Percentiles rank a stretch among this genome's conserved stretches.
Conservation (phyloP, 2,329 filamentous ascomycete species). For the Neophaeococcomyces aloes region DNA sequence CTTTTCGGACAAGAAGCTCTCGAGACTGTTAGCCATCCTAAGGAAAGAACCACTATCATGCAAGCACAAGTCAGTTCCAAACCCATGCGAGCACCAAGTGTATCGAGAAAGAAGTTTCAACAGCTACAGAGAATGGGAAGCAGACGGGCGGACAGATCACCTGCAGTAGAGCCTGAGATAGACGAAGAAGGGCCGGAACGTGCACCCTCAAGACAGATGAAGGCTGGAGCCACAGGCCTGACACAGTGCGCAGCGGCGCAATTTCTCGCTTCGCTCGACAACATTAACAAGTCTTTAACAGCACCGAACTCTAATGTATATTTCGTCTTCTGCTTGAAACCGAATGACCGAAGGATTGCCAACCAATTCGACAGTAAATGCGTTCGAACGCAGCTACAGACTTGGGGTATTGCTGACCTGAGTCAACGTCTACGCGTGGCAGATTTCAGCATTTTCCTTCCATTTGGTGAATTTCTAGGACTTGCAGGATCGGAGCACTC, state of each 20-base stretch:
- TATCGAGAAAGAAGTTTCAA: constrained; percentile 68
- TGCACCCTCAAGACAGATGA: constrained; percentile 26
- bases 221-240: constrained; percentile 31
- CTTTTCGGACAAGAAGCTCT: constrained; percentile 94
- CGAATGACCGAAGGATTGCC: constrained; percentile 90
- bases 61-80: constrained; percentile 95
- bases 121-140: constrained; percentile 39
- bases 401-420: constrained; percentile 92
- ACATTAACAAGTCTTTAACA: constrained; percentile 76
- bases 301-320: constrained; percentile 81
- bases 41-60: constrained; percentile 81
- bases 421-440: constrained; percentile 85
- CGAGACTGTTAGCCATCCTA: constrained; percentile 84
- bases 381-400: constrained; percentile 86
- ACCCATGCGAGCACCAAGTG: constrained; percentile 81
- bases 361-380: constrained; percentile 99
- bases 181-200: constrained; percentile 10
- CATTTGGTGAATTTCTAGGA: constrained; percentile 90
- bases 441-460: constrained; percentile 91
- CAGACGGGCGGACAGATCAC: constrained; percentile 24
- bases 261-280: constrained; percentile 79
- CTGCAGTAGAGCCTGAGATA: constrained; percentile 28
- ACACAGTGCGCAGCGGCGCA: constrained; percentile 84
- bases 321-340: constrained; percentile 94
- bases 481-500: constrained; percentile 73